Evolutionary conservation across 2,329 filamentous ascomycete species (phyloP), one percentile per base, ranked within the genome.

Genomic region (Mycocentrospora acerina): DNA sequence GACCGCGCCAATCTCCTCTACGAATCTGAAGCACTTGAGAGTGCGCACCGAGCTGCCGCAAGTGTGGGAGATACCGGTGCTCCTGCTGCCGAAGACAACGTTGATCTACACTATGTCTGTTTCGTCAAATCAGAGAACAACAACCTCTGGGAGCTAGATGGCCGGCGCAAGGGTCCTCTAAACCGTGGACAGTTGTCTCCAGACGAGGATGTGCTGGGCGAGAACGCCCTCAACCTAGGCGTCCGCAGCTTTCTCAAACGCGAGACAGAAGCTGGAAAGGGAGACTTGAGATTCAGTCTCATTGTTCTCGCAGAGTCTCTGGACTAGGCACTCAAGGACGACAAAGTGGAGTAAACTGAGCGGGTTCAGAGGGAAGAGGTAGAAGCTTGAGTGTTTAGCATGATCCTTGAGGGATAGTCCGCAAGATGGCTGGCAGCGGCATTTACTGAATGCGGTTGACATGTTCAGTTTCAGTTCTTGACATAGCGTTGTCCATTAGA

Each of bases 51-150:
- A 31, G 79, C 80, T 44, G 90, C 89, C 11, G 93, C 91, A 4
- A 77, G 77, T 7, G 73, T 78, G 44, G 91, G 91, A 13, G 88
- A 91, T 62, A 95, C 90, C 1, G 64, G 75, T 10, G 88, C 90
- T 1, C 91, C 93, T 0, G 71, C 79, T 37, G 88, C 89, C 7
- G 78, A 82, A n/a, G 86, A 88, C 57, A 80, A 85, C 53, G 77
- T 95, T n/a, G 91, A 96, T 62, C 75, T 96, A 55, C 93, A 98
- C 72, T 97, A 95, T 65, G 91, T 97, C 31, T 93, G 88, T 61
- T 98, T 97, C 68, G 86, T 93, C 35, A 93, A 90, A 73, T 79
- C 77, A 2, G 70, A 70, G 35, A 82, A 86, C 64, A 84, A 84
- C 38, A 64, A 70, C 32, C 73, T 94, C 28, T 94, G 86, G 82